Evolutionary conservation across 371 early-diverging fungal species (phyloP), one percentile per base, ranked within the genome.

Genomic region (Mucor velutinosus): DNA sequence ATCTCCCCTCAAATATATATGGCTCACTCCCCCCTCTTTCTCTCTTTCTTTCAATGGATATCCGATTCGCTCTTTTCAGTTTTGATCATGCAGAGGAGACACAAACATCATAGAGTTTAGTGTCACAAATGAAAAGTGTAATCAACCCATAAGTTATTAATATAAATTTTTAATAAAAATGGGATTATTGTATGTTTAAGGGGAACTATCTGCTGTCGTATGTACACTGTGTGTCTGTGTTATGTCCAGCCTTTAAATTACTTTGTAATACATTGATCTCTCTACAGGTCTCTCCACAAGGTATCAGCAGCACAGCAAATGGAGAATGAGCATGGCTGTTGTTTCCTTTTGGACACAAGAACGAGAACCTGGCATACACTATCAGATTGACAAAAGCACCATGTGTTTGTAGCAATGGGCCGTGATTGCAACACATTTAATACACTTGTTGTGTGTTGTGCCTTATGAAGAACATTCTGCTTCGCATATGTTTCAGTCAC

Each of bases 1-100:
- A 57, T 21, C 58, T 57, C 59, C 39, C 21, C 59, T 58, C 59
- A 35, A 58, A 58, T 35, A 35, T 21, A 49, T 49, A 49, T 49
- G 23, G 21, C 23, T 10, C 49, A 17, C 1, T 10, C 21, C 23
- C n/a, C 19, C 49, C 49, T 41, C 41, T 41, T 33, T 10, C 45
- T 19, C 45, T 14, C 49, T 7, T 53, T 53, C 27, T 53, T 53
- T 27, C 27, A 53, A 6, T 53, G 53, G 15, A 53, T 53, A 53
- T 27, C 47, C 47, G 47, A 47, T 47, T 47, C 47, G 47, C 47
- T 47, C 47, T 47, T 41, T 41, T 53, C 25, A 25, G 27, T 15
- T 27, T 25, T 53, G 8, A 25, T 53, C 53, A 53, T 53, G 53
- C 53, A 53, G 53, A 27, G 27, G 53, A 53, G 27, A 25, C 53